Conservation (phyloP, 179 eudicot species). For the Kewa caespitosa region DNA sequence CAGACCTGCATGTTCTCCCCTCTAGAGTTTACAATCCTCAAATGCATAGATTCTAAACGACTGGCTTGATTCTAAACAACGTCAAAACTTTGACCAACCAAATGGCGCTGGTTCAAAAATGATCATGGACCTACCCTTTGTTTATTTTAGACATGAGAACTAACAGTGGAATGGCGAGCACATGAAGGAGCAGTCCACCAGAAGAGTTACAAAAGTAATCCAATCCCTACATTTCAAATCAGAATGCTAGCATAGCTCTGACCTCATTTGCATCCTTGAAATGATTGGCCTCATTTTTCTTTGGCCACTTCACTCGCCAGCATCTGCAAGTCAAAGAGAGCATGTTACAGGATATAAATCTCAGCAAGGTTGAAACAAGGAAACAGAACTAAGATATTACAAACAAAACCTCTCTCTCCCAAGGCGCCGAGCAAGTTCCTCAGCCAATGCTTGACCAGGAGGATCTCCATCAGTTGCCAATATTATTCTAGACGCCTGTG, state of each 20-base stretch:
- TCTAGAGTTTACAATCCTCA: no score
- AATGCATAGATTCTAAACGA: no score
- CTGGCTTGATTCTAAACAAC: no score
- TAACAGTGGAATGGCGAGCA: no score
- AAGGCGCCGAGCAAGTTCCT: conserved; percentile 97
- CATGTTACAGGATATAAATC: conserved; percentile 2
- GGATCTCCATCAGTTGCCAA: conserved; percentile 91
- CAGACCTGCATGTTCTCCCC: no score
- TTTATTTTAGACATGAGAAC: no score
- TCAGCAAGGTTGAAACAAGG: not conserved
- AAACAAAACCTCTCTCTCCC: conserved; percentile 81
- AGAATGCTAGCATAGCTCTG: not conserved
- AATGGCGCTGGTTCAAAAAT: no score
- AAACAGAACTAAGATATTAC: not conserved
- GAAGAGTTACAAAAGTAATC: no score
- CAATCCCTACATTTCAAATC: not conserved
- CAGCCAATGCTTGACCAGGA: conserved; percentile 98
- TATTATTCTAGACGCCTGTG: conserved; percentile 87
- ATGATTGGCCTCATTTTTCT: conserved; percentile 48
- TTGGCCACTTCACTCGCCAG: conserved; percentile 96
- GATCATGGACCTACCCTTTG: no score
- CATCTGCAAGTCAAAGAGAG: conserved; percentile 50
- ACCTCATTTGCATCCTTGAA: conserved; percentile 99
- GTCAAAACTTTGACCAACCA: not conserved
- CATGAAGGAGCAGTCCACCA: no score